Evolutionary conservation across 139 green algal genomes (phyloP), one percentile per base, ranked within the genome.

Genomic region (Pleodorina starrii): DNA sequence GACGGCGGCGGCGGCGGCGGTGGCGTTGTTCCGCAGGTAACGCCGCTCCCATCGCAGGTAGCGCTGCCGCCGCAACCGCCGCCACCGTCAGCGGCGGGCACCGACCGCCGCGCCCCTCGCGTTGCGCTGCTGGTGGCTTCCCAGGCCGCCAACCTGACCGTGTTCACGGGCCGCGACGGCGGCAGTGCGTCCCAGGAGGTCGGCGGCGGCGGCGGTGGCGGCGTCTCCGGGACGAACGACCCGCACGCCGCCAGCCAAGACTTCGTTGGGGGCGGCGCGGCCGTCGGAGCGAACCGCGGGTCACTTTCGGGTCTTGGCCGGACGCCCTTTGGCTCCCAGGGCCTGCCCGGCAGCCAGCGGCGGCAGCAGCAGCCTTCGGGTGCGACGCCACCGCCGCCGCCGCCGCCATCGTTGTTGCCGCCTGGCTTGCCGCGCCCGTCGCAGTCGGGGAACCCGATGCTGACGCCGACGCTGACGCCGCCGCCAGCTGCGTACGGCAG

Each of bases 111-210:
- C 23, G 78, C 5, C 2, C 57, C 79, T 4, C 57, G 57, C 16
- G 29, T 14, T 29, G 79, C 60, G 2, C 63, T 87, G 63, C 43
- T 87, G n/a, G n/a, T 79, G 0, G 63, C 63, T 19, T 87, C 81
- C 9, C 81, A 87, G 63, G 51, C 81, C 43, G 81, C 81, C 42
- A 87, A 87, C 63, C 43, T 84, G 10, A 84, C 76, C 14, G 48
- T 84, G 19, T 84, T 84, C 50, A 71, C 76, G 21, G 76, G 76
- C 29, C n/a, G n/a, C n/a, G 76, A 11, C 44, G 76, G 48, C 76
- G 74, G 25, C 44, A 23, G 29, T 2, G 32, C 69, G 54, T 66
- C 54, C 25, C 54, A 66, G 54, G 54, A 12, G 29, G 29, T 11
- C 63, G 63, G n/a, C 32, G 29, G 63, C n/a, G 16, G 21, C n/a